phyloP scores from a whole-genome alignment of 345 rosid species.

The Rhodamnia argentea region DNA sequence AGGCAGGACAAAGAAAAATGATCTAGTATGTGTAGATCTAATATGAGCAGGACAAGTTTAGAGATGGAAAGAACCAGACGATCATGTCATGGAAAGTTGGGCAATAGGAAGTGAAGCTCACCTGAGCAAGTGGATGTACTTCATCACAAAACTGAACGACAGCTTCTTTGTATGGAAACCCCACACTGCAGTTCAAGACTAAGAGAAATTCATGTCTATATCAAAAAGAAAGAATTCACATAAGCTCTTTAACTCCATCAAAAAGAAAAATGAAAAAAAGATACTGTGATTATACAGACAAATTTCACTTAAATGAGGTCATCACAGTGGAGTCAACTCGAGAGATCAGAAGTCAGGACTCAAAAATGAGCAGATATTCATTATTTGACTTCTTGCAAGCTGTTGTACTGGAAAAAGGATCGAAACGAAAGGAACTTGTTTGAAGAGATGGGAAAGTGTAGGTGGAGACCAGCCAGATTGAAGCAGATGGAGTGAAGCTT shows the following conservation, averaged over 20 bases:
- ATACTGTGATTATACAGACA: neutral
- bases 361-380: neutral
- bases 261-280: neutral
- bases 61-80: neutral
- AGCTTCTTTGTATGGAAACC: constrained; percentile 45
- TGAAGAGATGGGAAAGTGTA: neutral
- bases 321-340: neutral
- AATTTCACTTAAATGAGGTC: neutral
- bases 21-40: neutral
- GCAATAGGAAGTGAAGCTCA: constrained; percentile 1
- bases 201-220: neutral
- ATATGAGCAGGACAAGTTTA: neutral
- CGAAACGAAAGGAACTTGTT: neutral
- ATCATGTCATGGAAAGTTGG: neutral
- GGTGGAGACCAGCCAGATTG: neutral
- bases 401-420: neutral
- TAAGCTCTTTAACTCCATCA: neutral
- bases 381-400: neutral
- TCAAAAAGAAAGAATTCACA: neutral
- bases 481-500: neutral
- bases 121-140: constrained; percentile 43
- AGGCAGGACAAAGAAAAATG: neutral
- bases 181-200: constrained; percentile 24
- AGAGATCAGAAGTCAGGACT: neutral
- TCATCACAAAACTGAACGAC: constrained; percentile 32